phyloP scores from a whole-genome alignment of 2,329 filamentous ascomycete species.

The Arthrinium phaeospermum region DNA sequence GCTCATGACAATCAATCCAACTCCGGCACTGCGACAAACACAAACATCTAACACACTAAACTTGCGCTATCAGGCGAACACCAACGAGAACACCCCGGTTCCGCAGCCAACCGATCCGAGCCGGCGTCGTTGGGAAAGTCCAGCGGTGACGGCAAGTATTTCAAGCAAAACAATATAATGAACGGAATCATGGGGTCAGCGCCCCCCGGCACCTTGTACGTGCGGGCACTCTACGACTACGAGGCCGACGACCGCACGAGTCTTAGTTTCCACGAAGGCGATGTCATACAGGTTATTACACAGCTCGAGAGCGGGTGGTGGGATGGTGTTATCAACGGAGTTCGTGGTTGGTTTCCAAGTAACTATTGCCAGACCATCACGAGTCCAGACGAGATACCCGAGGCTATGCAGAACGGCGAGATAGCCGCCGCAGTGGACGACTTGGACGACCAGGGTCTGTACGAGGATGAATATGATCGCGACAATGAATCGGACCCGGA shows the following conservation, averaged over 20 bases:
- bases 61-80: conserved; percentile 38
- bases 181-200: conserved; percentile 66
- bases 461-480: conserved; percentile 71
- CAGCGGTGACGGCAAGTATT: conserved; percentile 40
- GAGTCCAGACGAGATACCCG: conserved; percentile 73
- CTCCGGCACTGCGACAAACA: conserved; percentile 51
- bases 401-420: conserved; percentile 61
- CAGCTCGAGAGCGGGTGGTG: conserved; percentile 99
- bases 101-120: conserved; percentile 38
- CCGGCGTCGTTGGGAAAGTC: conserved; percentile 40
- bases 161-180: conserved; percentile 46
- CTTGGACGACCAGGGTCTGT: conserved; percentile 65
- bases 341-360: conserved; percentile 98
- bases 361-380: conserved; percentile 94
- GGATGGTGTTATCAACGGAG: conserved; percentile 97
- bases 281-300: conserved; percentile 98
- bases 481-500: conserved; percentile 68
- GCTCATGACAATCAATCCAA: conserved; percentile 59
- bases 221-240: conserved; percentile 96
- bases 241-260: conserved; percentile 96
- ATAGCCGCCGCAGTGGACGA: conserved; percentile 64
- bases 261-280: conserved; percentile 94
- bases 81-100: conserved; percentile 33
- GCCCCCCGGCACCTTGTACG: conserved; percentile 78
- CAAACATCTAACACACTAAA: conserved; percentile 46